phyloP scores from a whole-genome alignment of 2,329 filamentous ascomycete genomes.

The Diplodia sapinea region DNA sequence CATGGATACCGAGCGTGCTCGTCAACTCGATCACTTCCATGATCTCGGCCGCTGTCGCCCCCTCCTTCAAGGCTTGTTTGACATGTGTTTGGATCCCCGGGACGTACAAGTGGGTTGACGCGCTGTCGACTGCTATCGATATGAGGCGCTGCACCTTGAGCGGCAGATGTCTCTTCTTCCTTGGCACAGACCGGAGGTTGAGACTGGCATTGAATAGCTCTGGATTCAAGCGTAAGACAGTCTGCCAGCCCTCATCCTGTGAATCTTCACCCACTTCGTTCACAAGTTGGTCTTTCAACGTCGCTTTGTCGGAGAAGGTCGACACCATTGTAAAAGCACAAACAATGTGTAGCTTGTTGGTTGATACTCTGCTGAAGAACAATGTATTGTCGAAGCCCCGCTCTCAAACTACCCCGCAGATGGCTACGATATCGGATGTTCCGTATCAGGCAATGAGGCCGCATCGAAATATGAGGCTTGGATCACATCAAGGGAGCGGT shows the following conservation, averaged over 20 bases:
- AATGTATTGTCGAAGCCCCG: not conserved
- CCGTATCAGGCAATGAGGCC: not conserved
- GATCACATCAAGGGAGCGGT: too few species aligned
- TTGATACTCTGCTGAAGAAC: not conserved
- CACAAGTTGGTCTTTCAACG: slow-evolving; percentile 35
- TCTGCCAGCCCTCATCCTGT: slow-evolving; percentile 41
- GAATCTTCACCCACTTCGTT: slow-evolving; percentile 36
- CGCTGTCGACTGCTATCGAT: slow-evolving; percentile 52
- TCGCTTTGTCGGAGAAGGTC: not conserved
- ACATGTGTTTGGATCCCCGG: slow-evolving; percentile 53
- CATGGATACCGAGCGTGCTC: slow-evolving; percentile 55
- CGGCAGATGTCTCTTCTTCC: slow-evolving; percentile 44
- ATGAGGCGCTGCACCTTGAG: slow-evolving; percentile 53
- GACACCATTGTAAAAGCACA: not conserved
- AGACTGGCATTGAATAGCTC: slow-evolving; percentile 42
- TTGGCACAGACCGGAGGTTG: slow-evolving; percentile 40
- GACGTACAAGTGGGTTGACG: slow-evolving; percentile 53
- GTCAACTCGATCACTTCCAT: slow-evolving; percentile 55
- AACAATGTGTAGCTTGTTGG: not conserved
- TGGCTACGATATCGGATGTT: not conserved
- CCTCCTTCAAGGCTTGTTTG: slow-evolving; percentile 47
- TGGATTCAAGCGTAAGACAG: slow-evolving; percentile 39
- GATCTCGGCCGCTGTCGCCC: slow-evolving; percentile 52
- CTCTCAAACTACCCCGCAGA: slow-evolving; percentile 11
- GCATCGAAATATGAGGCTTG: too few species aligned